These are phyloP conservation scores for Hippophae gyantsensis DNA, from an alignment of 306 rosid genomes.

Conservation along the genomic window DNA sequence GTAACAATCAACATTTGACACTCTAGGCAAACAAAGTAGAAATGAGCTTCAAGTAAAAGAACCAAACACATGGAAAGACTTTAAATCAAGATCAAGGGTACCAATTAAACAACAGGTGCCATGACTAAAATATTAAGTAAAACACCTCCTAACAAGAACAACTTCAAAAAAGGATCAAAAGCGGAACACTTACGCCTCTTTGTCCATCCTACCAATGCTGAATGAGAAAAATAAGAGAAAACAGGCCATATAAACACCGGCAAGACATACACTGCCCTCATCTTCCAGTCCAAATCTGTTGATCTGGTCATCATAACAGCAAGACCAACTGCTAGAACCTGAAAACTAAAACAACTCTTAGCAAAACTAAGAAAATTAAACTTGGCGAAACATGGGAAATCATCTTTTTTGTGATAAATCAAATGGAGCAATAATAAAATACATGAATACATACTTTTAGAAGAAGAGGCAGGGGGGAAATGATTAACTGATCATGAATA, in stretches of 20 bases:
- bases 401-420: too few relatives aligned
- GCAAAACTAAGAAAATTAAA: neutral
- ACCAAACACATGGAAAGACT: too few relatives aligned
- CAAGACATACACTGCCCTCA: slow-evolving; percentile 61
- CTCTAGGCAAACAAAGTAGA: too few relatives aligned
- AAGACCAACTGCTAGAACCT: slow-evolving; percentile 75
- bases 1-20: too few relatives aligned
- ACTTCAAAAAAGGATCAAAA: neutral
- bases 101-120: too few relatives aligned
- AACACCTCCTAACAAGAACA: neutral
- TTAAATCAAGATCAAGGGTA: too few relatives aligned
- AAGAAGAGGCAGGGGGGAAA: too few relatives aligned
- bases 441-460: too few relatives aligned
- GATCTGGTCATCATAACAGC: slow-evolving; percentile 77
- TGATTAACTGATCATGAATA: too few relatives aligned
- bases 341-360: slow-evolving; percentile 29
- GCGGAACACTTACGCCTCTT: slow-evolving; percentile 56
- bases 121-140: too few relatives aligned
- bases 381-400: neutral
- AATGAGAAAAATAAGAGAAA: slow-evolving; percentile 43
- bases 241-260: slow-evolving; percentile 94
- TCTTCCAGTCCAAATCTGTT: slow-evolving; percentile 60
- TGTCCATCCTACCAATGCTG: slow-evolving; percentile 45
- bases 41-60: too few relatives aligned
- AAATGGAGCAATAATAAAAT: too few relatives aligned